Conservation (phyloP, 1,284 basidiomycete species). For the Apiotrichum akiyoshidainum region DNA sequence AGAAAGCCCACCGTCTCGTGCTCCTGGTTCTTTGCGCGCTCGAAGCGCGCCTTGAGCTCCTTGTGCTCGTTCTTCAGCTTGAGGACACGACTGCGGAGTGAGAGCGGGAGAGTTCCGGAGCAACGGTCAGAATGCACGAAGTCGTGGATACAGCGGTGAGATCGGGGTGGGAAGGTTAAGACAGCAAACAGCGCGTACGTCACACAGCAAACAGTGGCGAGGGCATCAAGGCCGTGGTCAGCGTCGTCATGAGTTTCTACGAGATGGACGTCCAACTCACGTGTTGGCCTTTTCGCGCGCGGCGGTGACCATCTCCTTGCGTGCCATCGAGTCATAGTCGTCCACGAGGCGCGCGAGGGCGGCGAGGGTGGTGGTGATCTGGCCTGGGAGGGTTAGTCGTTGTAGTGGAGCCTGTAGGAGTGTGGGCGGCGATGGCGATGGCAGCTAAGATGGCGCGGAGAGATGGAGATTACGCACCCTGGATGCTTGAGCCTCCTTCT, state of each 20-base stretch:
- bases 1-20: constrained; percentile 36
- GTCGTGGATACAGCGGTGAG: not conserved
- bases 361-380: constrained; percentile 89
- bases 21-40: constrained; percentile 48
- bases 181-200: not conserved
- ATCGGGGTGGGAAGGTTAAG: not conserved
- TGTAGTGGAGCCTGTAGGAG: not conserved
- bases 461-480: constrained; percentile 59
- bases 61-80: constrained; percentile 52
- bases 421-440: no score
- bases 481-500: constrained; percentile 70
- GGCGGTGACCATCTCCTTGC: constrained; percentile 85
- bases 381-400: constrained; percentile 58
- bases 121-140: not conserved
- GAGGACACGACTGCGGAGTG: constrained; percentile 47
- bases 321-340: constrained; percentile 93
- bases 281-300: constrained; percentile 92
- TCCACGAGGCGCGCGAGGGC: constrained; percentile 88
- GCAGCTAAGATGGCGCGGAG: no score
- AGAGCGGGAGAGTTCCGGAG: not conserved
- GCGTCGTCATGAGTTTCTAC: not conserved
- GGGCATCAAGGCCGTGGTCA: not conserved
- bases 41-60: constrained; percentile 51
- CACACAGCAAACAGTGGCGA: not conserved
- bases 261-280: constrained; percentile 53